A percentile compares a stretch with the other conserved stretches of the same genome.
These are phyloP conservation scores for Halteria grandinella DNA, from an alignment of 73 alveolate species.

Conservation along the genomic window DNA sequence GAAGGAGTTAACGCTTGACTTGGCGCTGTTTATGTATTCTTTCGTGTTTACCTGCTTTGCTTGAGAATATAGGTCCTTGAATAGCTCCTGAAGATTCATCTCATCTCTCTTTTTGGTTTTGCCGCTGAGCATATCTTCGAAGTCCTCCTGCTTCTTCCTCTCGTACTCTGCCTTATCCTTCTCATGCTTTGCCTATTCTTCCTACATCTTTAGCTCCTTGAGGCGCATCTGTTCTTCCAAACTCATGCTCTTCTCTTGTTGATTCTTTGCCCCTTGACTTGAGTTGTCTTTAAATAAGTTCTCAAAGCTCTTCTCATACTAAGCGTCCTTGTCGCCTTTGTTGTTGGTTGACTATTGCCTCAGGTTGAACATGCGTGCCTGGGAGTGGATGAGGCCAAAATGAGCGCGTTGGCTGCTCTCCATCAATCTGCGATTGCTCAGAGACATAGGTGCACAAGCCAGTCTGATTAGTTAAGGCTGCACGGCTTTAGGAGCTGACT, in stretches of 20 bases:
- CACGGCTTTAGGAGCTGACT: too few species aligned
- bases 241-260: conserved; percentile 18
- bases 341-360: too few species aligned
- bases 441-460: too few species aligned
- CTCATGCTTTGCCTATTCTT: conserved; percentile 27
- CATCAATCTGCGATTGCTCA: too few species aligned
- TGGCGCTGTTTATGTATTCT: not conserved
- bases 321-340: too few species aligned
- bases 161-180: conserved; percentile 20
- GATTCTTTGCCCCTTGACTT: conserved; percentile 12
- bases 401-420: too few species aligned
- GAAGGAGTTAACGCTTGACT: conserved; percentile 23
- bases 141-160: conserved; percentile 48
- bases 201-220: conserved; percentile 20
- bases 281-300: conserved; percentile 14
- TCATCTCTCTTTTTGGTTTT: conserved; percentile 32
- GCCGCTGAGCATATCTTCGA: conserved; percentile 49
- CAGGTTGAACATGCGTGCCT: too few species aligned
- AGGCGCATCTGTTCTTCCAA: conserved; percentile 2
- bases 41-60: conserved; percentile 25
- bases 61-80: conserved; percentile 31
- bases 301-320: conserved; percentile 36
- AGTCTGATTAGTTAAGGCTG: too few species aligned
- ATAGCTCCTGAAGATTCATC: conserved; percentile 52
- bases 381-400: too few species aligned